These are phyloP conservation scores for Neurospora africana DNA, from an alignment of 495 filamentous ascomycete species.

Conservation along the genomic window DNA sequence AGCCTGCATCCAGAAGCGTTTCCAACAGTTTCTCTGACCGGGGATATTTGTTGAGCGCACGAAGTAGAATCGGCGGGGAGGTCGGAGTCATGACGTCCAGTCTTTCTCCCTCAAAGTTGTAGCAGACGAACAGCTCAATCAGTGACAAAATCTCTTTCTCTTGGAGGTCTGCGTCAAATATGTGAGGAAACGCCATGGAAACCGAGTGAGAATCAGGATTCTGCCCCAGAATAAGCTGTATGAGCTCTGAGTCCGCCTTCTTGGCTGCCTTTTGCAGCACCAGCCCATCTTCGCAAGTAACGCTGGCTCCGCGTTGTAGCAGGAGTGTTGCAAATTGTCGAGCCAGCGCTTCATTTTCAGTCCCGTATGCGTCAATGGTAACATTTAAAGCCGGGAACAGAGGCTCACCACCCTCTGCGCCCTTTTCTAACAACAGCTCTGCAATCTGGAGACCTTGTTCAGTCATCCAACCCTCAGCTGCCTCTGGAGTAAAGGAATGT, in stretches of 20 bases:
- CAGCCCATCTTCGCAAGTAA: conserved; percentile 30
- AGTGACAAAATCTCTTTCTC: conserved; percentile 29
- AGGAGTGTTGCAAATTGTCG: conserved; percentile 26
- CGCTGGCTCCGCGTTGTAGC: conserved; percentile 25
- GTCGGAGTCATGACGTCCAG: conserved; percentile 29
- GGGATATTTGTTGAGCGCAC: conserved; percentile 33
- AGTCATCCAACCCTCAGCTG: conserved; percentile 26
- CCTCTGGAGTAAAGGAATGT: conserved; percentile 25
- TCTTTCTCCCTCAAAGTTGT: conserved; percentile 27
- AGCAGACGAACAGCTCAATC: conserved; percentile 31
- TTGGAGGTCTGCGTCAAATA: conserved; percentile 27
- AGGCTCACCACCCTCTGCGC: conserved; percentile 21
- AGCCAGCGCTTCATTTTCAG: conserved; percentile 23
- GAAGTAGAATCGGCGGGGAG: conserved; percentile 29
- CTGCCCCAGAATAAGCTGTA: conserved; percentile 25
- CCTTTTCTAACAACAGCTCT: conserved; percentile 29
- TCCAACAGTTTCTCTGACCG: conserved; percentile 31
- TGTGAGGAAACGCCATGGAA: conserved; percentile 31
- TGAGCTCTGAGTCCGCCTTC: conserved; percentile 27
- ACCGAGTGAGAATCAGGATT: conserved; percentile 29
- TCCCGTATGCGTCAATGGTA: conserved; percentile 22
- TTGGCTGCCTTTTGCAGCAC: conserved; percentile 31
- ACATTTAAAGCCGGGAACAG: conserved; percentile 27
- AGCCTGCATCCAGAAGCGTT: conserved; percentile 34
- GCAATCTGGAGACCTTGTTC: conserved; percentile 27